Conservation (phyloP, 805 yeast species). For the Lachancea lanzarotensis region DNA sequence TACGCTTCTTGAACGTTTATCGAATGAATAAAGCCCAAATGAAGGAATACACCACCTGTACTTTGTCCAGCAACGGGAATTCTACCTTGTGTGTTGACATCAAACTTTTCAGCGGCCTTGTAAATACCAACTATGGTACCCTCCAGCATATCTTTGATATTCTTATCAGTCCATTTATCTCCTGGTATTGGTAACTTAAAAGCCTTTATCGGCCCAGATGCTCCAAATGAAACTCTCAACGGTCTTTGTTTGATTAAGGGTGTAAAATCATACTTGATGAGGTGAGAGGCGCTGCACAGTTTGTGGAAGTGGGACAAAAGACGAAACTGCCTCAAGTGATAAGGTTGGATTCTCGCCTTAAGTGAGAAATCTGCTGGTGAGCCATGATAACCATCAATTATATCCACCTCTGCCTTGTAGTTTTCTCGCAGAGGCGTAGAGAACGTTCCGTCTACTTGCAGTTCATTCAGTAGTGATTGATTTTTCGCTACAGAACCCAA, state of each 20-base stretch:
- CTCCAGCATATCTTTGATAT: slow-evolving; percentile 32
- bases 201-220: slow-evolving; percentile 33
- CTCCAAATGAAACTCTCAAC: slow-evolving; percentile 35
- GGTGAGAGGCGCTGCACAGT: slow-evolving; percentile 1
- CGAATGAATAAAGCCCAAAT: slow-evolving; percentile 60
- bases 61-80: slow-evolving; percentile 23
- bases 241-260: slow-evolving; percentile 40
- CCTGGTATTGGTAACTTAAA: slow-evolving; percentile 32
- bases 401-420: slow-evolving; percentile 23
- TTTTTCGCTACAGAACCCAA: slow-evolving; percentile 36
- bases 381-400: slow-evolving; percentile 10
- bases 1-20: slow-evolving; percentile 36
- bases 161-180: slow-evolving; percentile 27
- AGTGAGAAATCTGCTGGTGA: not conserved
- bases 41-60: slow-evolving; percentile 10
- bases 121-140: slow-evolving; percentile 34
- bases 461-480: slow-evolving; percentile 21
- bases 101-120: slow-evolving; percentile 12
- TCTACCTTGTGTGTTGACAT: slow-evolving; percentile 12
- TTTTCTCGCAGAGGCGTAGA: slow-evolving; percentile 25
- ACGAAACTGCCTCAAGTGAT: slow-evolving; percentile 48
- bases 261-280: slow-evolving; percentile 34
- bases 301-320: slow-evolving; percentile 51
- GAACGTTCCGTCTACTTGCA: slow-evolving; percentile 25
- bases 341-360: slow-evolving; percentile 38